Evolutionary conservation across 2,329 filamentous ascomycete genomes (phyloP).

Genomic region (Ceratocystis lukuohia): DNA sequence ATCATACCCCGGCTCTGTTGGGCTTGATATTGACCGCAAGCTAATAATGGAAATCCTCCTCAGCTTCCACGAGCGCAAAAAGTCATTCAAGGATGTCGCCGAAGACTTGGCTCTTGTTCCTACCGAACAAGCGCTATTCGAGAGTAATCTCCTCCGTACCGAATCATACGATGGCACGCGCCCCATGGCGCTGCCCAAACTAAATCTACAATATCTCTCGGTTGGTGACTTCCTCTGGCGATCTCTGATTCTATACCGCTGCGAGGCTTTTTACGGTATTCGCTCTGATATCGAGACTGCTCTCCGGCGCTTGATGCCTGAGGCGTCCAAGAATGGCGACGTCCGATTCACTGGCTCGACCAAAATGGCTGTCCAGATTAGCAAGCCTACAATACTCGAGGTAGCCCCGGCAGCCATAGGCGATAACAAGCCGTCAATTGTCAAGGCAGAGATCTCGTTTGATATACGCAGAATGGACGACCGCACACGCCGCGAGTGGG

Average conservation of each 20-base stretch:
- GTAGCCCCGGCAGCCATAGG: conserved; percentile 73
- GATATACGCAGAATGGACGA: conserved; percentile 71
- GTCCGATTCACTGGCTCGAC: conserved; percentile 71
- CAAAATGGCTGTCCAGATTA: conserved; percentile 80
- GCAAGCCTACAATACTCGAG: conserved; percentile 75
- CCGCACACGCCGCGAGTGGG: conserved; percentile 73
- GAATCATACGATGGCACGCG: conserved; percentile 77
- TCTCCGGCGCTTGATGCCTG: conserved; percentile 64
- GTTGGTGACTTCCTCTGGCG: conserved; percentile 96
- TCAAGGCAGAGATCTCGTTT: conserved; percentile 73
- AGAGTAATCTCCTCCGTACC: conserved; percentile 62
- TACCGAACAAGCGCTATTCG: conserved; percentile 70
- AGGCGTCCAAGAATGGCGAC: conserved; percentile 47
- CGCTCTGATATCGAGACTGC: conserved; percentile 79
- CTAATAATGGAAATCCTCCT: conserved; percentile 61
- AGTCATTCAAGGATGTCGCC: conserved; percentile 70
- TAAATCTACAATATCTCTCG: conserved; percentile 91
- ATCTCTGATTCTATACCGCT: conserved; percentile 75
- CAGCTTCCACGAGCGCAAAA: conserved; percentile 59
- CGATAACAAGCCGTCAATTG: conserved; percentile 65
- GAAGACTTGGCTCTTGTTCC: conserved; percentile 63
- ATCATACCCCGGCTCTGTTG: conserved; percentile 60
- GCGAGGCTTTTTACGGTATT: conserved; percentile 87
- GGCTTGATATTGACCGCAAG: conserved; percentile 47
- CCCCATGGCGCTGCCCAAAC: conserved; percentile 79